Base-by-base conservation (phyloP, 2,329 filamentous ascomycete species). In the Amphichorda felina region DNA sequence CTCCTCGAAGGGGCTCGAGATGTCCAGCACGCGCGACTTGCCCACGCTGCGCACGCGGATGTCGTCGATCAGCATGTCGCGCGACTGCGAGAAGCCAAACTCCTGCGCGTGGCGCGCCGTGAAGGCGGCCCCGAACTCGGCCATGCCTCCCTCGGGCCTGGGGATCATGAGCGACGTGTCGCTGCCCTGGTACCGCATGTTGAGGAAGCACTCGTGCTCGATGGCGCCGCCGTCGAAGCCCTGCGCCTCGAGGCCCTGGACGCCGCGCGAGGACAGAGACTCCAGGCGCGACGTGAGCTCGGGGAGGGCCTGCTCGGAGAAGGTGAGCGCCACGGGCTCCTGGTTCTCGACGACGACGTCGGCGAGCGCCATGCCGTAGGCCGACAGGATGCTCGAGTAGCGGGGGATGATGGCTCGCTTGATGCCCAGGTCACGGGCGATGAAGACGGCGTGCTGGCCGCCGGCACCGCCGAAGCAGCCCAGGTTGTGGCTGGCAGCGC, bases 101-200 rank as follows among this genome's bases (percentile, higher is more conserved):
- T 65, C 59, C 14, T 58, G 54, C 2, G 51, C 50, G 22, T 66
- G 62, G 25, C 51, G 46, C 1, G 47, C 47, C 0, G 45, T 51
- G 24, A 65, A 65, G 2, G 49, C 39, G 1, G 19, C 21, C 1
- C 36, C 47, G 30, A 58, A 63, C 11, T 56, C 54, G 4, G 47
- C 47, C 1, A 50, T 36, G 14, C 43, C 44, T 35, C 2, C 36
- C 3, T 33, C 36, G 2, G 47, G 43, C 0, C 43, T 34, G 1
- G 51, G 38, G 4, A 65, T 60, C 55, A 64, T 66, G 5, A 67
- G 46, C 0, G 54, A 52, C 0, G 59, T 66, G 30, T 63, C 60
- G 4, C 56, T 59, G 13, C 63, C 63, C 1, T 54, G 49, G 22
- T 67, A 67, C 7, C 61, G 50, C 51, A 67, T 56, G 40, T 64